Conservation (phyloP, 2,329 filamentous ascomycete species). For the Xylaria sp. region DNA sequence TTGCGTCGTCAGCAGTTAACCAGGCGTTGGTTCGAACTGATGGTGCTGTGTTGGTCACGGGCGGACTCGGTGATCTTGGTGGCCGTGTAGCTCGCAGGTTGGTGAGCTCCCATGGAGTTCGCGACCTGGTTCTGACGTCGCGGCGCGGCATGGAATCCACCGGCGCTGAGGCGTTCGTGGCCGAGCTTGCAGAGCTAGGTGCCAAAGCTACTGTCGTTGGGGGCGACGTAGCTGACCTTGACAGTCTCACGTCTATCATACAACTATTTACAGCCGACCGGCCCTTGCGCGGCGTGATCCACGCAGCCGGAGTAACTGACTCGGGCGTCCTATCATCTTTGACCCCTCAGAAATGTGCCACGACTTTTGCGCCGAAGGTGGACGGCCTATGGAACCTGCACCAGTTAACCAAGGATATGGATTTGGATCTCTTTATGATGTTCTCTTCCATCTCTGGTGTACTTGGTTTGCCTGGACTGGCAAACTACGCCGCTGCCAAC, state of each 20-base stretch:
- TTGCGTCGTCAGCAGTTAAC: constrained; percentile 10
- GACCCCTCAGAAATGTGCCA: constrained; percentile 36
- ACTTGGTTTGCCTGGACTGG: constrained; percentile 36
- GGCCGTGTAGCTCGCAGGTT: constrained; percentile 36
- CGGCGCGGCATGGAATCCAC: constrained; percentile 38
- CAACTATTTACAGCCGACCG: constrained; percentile 31
- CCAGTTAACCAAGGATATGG: constrained; percentile 32
- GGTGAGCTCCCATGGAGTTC: constrained; percentile 33
- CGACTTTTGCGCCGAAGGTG: constrained; percentile 35
- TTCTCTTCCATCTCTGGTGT: constrained; percentile 39
- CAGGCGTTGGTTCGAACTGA: constrained; percentile 29
- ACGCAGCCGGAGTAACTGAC: constrained; percentile 39
- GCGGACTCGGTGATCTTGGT: constrained; percentile 39
- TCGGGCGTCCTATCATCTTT: constrained; percentile 37
- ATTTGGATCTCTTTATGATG: constrained; percentile 37
- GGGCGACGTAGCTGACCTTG: constrained; percentile 34
- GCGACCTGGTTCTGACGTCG: constrained; percentile 39
- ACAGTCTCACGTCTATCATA: constrained; percentile 33
- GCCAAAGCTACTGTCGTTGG: constrained; percentile 34
- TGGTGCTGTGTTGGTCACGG: constrained; percentile 39
- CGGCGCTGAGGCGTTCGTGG: constrained; percentile 34
- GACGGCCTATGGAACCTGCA: constrained; percentile 38
- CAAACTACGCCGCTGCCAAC: constrained; percentile 39
- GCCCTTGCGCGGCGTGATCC: constrained; percentile 41
- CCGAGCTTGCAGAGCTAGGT: constrained; percentile 32